phyloP scores from a whole-genome alignment of 2,329 filamentous ascomycete genomes.

The Hawksworthiomyces lignivorus region DNA sequence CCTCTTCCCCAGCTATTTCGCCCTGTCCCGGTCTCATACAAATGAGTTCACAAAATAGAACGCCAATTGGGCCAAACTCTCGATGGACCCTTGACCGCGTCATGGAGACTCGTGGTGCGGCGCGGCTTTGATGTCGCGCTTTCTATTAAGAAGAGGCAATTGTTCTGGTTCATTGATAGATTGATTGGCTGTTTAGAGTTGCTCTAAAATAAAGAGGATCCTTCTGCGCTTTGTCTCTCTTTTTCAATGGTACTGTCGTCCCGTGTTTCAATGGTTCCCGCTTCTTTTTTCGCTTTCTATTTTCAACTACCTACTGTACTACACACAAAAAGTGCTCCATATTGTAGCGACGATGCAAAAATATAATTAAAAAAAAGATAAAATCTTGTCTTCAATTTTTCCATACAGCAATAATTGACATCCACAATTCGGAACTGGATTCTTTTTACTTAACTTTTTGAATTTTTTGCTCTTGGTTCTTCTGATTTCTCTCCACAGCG shows the following conservation, averaged over 20 bases:
- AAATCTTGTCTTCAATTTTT: neutral
- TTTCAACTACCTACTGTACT: no score
- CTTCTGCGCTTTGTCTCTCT: constrained; percentile 10
- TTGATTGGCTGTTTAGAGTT: no score
- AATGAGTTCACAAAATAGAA: no score
- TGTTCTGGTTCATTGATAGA: no score
- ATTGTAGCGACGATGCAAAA: neutral
- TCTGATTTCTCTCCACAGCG: constrained; percentile 4
- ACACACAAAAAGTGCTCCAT: no score
- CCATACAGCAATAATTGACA: constrained; percentile 6
- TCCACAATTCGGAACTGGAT: constrained; percentile 9
- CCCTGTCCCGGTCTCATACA: no score
- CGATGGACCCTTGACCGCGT: no score
- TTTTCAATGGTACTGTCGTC: constrained; percentile 5
- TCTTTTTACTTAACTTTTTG: constrained; percentile 1
- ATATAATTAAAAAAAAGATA: neutral
- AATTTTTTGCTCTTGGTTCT: constrained; percentile 1
- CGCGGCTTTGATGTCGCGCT: no score
- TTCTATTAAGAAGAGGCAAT: no score
- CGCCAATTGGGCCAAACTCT: no score
- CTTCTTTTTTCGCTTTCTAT: neutral
- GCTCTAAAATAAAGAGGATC: neutral
- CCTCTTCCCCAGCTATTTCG: no score
- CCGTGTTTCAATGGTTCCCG: constrained; percentile 11
- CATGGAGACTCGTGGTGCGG: no score